Conservation (phyloP, 768 basidiomycete species). For the Suillus fuscotomentosus region DNA sequence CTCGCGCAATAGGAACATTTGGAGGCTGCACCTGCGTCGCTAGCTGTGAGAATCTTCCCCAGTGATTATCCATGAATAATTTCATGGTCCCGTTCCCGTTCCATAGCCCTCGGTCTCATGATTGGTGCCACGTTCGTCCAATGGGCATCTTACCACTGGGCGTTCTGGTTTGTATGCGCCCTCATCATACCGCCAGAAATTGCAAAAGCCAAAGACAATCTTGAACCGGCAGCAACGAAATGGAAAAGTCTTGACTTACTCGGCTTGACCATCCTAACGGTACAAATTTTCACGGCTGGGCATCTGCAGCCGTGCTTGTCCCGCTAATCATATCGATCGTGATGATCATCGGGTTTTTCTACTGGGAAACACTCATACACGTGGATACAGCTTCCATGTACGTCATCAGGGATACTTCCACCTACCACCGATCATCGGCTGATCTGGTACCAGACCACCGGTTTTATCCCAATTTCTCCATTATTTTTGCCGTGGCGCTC, state of each 20-base stretch:
- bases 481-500: slow-evolving; percentile 36
- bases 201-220: too few relatives aligned
- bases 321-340: slow-evolving; percentile 46
- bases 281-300: slow-evolving; percentile 42
- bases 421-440: neutral
- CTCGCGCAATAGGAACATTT: too few relatives aligned
- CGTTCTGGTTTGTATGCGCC: slow-evolving; percentile 24
- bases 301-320: slow-evolving; percentile 39
- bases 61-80: too few relatives aligned
- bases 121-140: slow-evolving; percentile 42
- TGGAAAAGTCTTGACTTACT: slow-evolving; percentile 35
- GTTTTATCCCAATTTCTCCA: slow-evolving; percentile 36
- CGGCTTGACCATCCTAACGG: slow-evolving; percentile 39
- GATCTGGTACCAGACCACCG: slow-evolving; percentile 26
- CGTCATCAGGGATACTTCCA: slow-evolving; percentile 13
- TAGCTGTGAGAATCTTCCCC: too few relatives aligned
- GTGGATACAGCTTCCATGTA: slow-evolving; percentile 41
- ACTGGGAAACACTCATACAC: slow-evolving; percentile 45
- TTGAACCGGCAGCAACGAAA: slow-evolving; percentile 7
- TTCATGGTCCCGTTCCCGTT: too few relatives aligned
- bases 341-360: slow-evolving; percentile 43
- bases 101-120: too few relatives aligned
- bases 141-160: slow-evolving; percentile 35
- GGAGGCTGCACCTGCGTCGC: too few relatives aligned
- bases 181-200: too few relatives aligned